phyloP scores from a whole-genome alignment of 2,329 filamentous ascomycete genomes.

The Ophiocordyceps robertsii region DNA sequence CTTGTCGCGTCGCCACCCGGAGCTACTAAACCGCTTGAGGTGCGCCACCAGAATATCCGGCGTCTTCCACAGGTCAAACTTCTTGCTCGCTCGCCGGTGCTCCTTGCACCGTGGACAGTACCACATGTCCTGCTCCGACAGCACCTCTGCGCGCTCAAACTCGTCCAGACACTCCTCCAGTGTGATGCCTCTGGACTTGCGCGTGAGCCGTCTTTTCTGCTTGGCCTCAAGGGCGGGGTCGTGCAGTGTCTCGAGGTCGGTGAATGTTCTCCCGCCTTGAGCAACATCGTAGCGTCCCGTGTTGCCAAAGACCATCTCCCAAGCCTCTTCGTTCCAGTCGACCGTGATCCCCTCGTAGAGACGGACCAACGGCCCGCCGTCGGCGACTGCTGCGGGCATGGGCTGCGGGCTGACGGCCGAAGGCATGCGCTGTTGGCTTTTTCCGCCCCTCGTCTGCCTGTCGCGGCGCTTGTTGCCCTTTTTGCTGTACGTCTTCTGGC shows the following conservation, averaged over 20 bases:
- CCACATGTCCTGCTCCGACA: slow-evolving; percentile 95
- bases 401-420: slow-evolving; percentile 18
- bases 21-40: slow-evolving; percentile 87
- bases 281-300: slow-evolving; percentile 22
- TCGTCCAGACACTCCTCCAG: slow-evolving; percentile 88
- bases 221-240: slow-evolving; percentile 52
- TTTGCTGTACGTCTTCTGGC: slow-evolving; percentile 31
- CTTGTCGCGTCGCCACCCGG: slow-evolving; percentile 74
- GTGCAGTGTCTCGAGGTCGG: slow-evolving; percentile 35
- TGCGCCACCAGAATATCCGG: slow-evolving; percentile 93
- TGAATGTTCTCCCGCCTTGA: slow-evolving; percentile 48
- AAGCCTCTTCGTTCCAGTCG: slow-evolving; percentile 66
- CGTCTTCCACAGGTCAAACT: slow-evolving; percentile 92
- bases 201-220: slow-evolving; percentile 48
- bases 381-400: slow-evolving; percentile 23
- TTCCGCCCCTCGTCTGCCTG: slow-evolving; percentile 24
- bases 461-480: slow-evolving; percentile 34
- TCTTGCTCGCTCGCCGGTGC: slow-evolving; percentile 83
- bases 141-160: slow-evolving; percentile 83
- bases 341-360: slow-evolving; percentile 76
- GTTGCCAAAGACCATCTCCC: slow-evolving; percentile 56
- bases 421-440: slow-evolving; percentile 20
- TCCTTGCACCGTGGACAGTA: slow-evolving; percentile 95
- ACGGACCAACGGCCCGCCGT: slow-evolving; percentile 54
- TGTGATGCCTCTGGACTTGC: slow-evolving; percentile 51